These are phyloP conservation scores for Tetrahymena borealis DNA, from an alignment of 73 alveolate genomes.

Conservation along the genomic window DNA sequence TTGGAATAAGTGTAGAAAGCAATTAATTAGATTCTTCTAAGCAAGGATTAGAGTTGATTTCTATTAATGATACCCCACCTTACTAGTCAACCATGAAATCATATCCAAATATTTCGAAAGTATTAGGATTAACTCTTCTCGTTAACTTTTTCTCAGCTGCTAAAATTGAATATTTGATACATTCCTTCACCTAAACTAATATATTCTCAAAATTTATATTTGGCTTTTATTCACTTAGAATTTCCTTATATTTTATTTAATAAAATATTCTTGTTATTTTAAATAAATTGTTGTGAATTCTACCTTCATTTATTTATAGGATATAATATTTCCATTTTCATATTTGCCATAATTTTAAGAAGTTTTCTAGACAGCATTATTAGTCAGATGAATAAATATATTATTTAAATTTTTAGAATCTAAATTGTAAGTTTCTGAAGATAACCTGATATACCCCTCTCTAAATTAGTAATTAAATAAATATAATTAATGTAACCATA, in stretches of 20 bases:
- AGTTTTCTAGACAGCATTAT: conserved; percentile 67
- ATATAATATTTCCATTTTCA: conserved; percentile 63
- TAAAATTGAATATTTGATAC: conserved; percentile 38
- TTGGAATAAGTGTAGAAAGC: conserved; percentile 18
- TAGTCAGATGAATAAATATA: conserved; percentile 63
- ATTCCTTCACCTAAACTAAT: conserved; percentile 25
- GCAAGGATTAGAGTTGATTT: conserved; percentile 41
- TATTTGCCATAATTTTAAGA: conserved; percentile 61
- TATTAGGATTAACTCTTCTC: conserved; percentile 35
- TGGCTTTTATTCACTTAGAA: conserved; percentile 27
- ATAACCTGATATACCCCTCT: conserved; percentile 36
- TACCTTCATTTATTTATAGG: not conserved
- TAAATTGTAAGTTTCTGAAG: conserved; percentile 33
- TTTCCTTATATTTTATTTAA: conserved; percentile 37
- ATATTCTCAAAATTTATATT: conserved; percentile 4
- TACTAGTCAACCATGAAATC: conserved; percentile 41
- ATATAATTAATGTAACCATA: not conserved
- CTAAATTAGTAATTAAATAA: not conserved
- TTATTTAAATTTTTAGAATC: conserved; percentile 40
- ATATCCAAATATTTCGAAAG: conserved; percentile 45
- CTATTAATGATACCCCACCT: conserved; percentile 28
- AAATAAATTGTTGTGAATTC: not conserved
- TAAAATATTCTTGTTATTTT: not conserved
- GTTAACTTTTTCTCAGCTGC: conserved; percentile 45
- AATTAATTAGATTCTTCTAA: conserved; percentile 29